phyloP scores from a whole-genome alignment of 2,329 filamentous ascomycete genomes.

The Alternaria incomplexa region DNA sequence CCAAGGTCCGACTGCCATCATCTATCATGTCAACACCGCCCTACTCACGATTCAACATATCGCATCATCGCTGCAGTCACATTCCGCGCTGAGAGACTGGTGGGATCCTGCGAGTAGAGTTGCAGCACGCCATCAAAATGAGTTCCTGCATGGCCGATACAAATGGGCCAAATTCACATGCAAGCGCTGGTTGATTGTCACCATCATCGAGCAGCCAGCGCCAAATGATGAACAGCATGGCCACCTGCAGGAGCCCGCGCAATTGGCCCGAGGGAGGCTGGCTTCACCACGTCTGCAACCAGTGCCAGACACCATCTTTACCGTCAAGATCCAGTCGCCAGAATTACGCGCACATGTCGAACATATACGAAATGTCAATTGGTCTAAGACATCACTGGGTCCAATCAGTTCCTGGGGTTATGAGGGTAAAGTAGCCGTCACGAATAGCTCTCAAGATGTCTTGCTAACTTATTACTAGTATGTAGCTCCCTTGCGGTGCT shows the following conservation, averaged over 20 bases:
- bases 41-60: slow-evolving; percentile 10
- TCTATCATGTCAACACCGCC: slow-evolving; percentile 16
- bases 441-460: too few species aligned
- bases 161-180: slow-evolving; percentile 15
- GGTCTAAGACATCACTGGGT: slow-evolving; percentile 15
- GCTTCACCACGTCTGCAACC: not conserved
- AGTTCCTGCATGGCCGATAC: slow-evolving; percentile 15
- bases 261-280: not conserved
- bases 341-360: slow-evolving; percentile 14
- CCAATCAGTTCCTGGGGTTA: slow-evolving; percentile 15
- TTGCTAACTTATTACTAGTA: too few species aligned
- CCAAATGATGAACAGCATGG: not conserved
- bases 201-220: slow-evolving; percentile 1
- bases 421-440: not conserved
- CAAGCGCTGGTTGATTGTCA: slow-evolving; percentile 12
- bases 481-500: too few species aligned
- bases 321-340: slow-evolving; percentile 13
- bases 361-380: slow-evolving; percentile 11
- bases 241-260: not conserved
- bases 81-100: slow-evolving; percentile 17
- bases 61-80: slow-evolving; percentile 4
- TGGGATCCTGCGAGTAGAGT: slow-evolving; percentile 17
- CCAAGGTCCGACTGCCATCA: not conserved
- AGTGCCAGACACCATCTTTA: slow-evolving; percentile 14
- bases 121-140: slow-evolving; percentile 2